These are phyloP conservation scores for Parasarocladium wereldwijsianum DNA, from an alignment of 2,329 filamentous ascomycete genomes.

Conservation along the genomic window DNA sequence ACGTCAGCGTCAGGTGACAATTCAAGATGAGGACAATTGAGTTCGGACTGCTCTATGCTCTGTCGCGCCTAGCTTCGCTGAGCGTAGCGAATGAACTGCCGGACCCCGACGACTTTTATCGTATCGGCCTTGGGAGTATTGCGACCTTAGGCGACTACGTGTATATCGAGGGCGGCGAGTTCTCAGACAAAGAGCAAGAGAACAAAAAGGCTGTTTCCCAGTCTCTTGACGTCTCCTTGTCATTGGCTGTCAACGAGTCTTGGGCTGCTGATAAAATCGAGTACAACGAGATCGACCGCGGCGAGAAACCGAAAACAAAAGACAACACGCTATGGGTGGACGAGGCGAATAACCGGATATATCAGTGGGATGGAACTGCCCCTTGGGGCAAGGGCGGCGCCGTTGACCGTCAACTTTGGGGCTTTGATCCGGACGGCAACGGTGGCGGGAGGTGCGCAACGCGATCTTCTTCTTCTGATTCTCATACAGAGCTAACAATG, in stretches of 20 bases:
- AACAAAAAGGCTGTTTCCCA: not conserved
- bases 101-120: too few relatives aligned
- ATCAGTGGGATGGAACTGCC: not conserved
- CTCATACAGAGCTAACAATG: not conserved
- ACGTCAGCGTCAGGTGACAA: too few relatives aligned
- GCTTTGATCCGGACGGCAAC: not conserved
- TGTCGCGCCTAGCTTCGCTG: too few relatives aligned
- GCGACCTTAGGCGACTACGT: not conserved
- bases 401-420: not conserved
- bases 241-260: not conserved
- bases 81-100: too few relatives aligned
- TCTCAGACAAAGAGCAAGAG: not conserved
- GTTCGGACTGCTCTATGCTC: too few relatives aligned
- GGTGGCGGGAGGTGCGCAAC: slow-evolving; percentile 1
- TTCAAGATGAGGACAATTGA: too few relatives aligned
- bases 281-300: not conserved
- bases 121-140: too few relatives aligned
- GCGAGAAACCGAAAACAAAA: not conserved
- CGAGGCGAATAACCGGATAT: not conserved
- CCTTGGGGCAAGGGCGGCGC: not conserved
- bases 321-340: slow-evolving; percentile 1
- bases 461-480: too few relatives aligned
- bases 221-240: slow-evolving; percentile 1
- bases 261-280: not conserved
- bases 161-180: not conserved